A percentile compares a stretch with the other conserved stretches of the same genome.
Conservation (phyloP, 2,329 filamentous ascomycete genomes). For the Nothophaeocryptopus gaeumannii region DNA sequence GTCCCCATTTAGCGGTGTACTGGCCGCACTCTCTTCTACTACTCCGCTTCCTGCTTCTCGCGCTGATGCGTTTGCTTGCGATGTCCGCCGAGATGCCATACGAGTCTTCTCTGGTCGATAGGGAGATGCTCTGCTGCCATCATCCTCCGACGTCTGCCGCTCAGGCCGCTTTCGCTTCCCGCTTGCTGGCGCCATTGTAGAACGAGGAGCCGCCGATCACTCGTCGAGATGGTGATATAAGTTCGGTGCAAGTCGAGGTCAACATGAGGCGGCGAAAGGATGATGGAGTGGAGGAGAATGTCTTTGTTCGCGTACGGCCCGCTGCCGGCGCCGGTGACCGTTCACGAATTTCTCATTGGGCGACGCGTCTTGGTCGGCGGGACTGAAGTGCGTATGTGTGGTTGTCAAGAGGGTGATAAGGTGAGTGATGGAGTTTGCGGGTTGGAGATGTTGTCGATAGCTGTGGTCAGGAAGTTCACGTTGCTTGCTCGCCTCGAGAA, state of each 20-base stretch:
- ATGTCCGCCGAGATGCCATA: constrained; percentile 50
- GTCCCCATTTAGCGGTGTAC: constrained; percentile 10
- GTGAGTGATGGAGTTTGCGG: no score
- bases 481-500: no score
- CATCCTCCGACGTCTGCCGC: constrained; percentile 45
- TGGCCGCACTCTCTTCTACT: constrained; percentile 6
- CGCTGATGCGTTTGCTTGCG: constrained; percentile 22
- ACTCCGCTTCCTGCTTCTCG: constrained; percentile 16
- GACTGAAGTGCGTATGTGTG: neutral
- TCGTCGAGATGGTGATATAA: neutral
- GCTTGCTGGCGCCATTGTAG: constrained; percentile 31
- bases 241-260: neutral
- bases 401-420: no score
- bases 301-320: neutral
- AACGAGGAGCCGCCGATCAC: neutral
- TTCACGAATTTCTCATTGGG: constrained; percentile 1
- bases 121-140: constrained; percentile 47
- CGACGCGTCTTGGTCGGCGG: no score
- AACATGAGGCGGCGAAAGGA: constrained; percentile 4
- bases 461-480: no score
- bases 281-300: constrained; percentile 2
- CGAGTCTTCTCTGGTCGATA: constrained; percentile 50
- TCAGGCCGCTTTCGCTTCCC: constrained; percentile 57
- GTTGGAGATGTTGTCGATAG: no score
- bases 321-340: constrained; percentile 4